Evolutionary conservation across 129 eudicot genomes (phyloP).

Genomic region (Solidago caesia): DNA sequence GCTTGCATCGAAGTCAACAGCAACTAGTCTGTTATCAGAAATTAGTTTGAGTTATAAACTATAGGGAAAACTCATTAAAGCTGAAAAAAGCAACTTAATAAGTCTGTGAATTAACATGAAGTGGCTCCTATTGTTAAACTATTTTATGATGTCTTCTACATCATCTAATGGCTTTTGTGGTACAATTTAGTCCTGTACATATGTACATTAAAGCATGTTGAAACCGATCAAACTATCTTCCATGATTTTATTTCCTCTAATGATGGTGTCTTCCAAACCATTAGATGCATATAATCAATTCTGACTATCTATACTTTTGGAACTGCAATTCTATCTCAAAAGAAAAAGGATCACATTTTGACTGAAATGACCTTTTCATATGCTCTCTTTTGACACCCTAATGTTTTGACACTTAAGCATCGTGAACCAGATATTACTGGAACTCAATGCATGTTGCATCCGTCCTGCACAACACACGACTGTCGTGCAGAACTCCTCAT

Average conservation of each 20-base stretch:
- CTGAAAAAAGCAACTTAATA: not conserved
- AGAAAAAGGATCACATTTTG: constrained; percentile 9
- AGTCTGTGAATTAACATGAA: not conserved
- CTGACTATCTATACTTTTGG: not conserved
- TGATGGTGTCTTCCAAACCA: not conserved
- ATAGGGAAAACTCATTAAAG: not conserved
- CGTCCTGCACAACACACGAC: not conserved
- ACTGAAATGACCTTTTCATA: not conserved
- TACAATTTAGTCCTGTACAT: not conserved
- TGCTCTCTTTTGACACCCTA: constrained; percentile 1
- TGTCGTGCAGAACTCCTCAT: not conserved
- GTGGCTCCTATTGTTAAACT: not conserved
- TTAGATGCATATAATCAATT: not conserved
- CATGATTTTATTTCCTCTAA: constrained; percentile 12
- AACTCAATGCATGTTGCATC: constrained; percentile 1
- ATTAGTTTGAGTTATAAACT: constrained; percentile 15
- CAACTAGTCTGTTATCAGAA: constrained; percentile 4
- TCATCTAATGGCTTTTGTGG: constrained; percentile 1
- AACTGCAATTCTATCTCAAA: not conserved
- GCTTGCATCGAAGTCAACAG: constrained; percentile 17
- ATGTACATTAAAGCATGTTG: constrained; percentile 3
- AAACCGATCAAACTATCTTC: constrained; percentile 11
- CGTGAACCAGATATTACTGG: constrained; percentile 11
- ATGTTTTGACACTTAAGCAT: constrained; percentile 3
- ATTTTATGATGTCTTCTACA: not conserved